These are phyloP conservation scores for Cordyceps cicadae DNA, from an alignment of 2,329 filamentous ascomycete species.

Conservation along the genomic window DNA sequence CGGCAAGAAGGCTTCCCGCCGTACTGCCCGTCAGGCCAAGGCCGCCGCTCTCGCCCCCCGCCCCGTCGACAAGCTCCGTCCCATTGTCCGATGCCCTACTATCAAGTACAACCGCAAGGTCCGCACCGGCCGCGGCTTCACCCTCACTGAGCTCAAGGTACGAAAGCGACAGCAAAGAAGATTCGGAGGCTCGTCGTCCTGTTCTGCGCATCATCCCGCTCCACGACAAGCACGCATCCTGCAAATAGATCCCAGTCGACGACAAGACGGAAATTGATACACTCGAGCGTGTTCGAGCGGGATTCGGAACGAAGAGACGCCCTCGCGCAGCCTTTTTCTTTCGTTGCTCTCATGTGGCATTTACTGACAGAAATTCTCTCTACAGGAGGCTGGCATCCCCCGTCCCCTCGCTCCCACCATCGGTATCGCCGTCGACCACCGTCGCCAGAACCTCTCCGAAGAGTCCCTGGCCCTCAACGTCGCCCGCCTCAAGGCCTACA, in stretches of 20 bases:
- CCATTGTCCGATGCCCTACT: conserved; percentile 93
- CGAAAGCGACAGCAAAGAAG: conserved; percentile 17
- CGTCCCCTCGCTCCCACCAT: conserved; percentile 91
- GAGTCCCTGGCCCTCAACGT: conserved; percentile 94
- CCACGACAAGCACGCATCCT: not conserved
- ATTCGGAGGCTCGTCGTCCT: not conserved
- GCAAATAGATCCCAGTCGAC: not conserved
- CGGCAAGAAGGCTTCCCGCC: conserved; percentile 90
- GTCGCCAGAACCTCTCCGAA: conserved; percentile 94
- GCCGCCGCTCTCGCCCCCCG: conserved; percentile 91
- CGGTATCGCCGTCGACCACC: conserved; percentile 93
- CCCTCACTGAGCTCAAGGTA: conserved; percentile 97
- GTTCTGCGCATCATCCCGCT: not conserved
- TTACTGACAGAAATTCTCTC: conserved; percentile 25
- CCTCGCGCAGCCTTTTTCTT: not conserved
- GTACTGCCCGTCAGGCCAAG: conserved; percentile 87
- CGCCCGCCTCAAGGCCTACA: conserved; percentile 96
- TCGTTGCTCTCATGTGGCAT: not conserved
- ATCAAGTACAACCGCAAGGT: conserved; percentile 99
- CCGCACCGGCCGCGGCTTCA: conserved; percentile 95
- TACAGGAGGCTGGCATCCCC: conserved; percentile 86
- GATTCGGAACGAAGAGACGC: not conserved
- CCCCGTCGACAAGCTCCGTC: conserved; percentile 93
- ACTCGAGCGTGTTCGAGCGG: not conserved
- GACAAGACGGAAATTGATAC: not conserved